These are phyloP conservation scores for Porodaedalea pini DNA, from an alignment of 1,284 basidiomycete genomes.

Conservation along the genomic window DNA sequence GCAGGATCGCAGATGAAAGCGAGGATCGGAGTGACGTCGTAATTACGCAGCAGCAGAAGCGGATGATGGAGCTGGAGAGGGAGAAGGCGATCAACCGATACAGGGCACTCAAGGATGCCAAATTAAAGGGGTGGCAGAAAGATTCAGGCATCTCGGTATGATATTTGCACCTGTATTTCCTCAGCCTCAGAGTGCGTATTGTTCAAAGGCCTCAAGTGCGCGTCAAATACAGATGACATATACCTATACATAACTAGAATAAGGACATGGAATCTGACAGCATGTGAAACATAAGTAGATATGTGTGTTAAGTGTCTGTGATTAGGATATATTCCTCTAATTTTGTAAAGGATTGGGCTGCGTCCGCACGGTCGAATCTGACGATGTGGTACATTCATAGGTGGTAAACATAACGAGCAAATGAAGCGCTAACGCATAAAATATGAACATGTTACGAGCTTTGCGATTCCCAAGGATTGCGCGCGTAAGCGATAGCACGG, in stretches of 20 bases:
- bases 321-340: background rate
- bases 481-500: slow-evolving; percentile 81
- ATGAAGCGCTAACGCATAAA: slow-evolving; percentile 79
- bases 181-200: too few species aligned
- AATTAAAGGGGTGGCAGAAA: slow-evolving; percentile 5
- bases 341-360: slow-evolving; percentile 5
- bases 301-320: background rate
- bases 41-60: slow-evolving; percentile 69
- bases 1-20: slow-evolving; percentile 21
- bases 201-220: too few species aligned
- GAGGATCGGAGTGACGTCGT: slow-evolving; percentile 39
- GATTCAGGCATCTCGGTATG: background rate
- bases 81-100: slow-evolving; percentile 64
- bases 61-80: slow-evolving; percentile 71
- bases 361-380: slow-evolving; percentile 35
- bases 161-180: background rate
- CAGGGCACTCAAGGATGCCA: slow-evolving; percentile 52
- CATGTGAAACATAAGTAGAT: background rate
- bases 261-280: background rate
- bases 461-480: slow-evolving; percentile 86
- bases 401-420: slow-evolving; percentile 75
- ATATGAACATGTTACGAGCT: slow-evolving; percentile 76
- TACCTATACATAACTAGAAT: background rate
- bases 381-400: slow-evolving; percentile 62
- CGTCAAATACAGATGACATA: background rate